Evolutionary conservation across 2,329 filamentous ascomycete species (phyloP), one percentile per base, ranked within the genome.

Genomic region (Nigrograna mackinnonii): DNA sequence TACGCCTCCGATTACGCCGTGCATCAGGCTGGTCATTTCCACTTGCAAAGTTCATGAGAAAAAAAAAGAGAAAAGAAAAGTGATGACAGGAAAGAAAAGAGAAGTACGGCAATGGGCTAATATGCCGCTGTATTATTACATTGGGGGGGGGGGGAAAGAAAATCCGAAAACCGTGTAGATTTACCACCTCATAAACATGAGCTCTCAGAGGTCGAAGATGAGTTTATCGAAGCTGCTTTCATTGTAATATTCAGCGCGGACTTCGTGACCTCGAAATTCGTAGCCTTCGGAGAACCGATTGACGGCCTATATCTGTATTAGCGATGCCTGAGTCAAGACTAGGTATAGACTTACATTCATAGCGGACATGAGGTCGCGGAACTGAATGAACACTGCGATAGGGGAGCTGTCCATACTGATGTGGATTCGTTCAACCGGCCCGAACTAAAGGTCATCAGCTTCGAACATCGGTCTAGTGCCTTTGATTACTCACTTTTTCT

Each of bases 211-310:
- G 13, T 68, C 62, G 33, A 55, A 67, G 6, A 59, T 50, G 4
- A 54, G 54, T 3, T 76, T 71, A 50, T 95, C 90, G 62, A 97
- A 99, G 57, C 82, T 88, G 33, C 92, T 89, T 5, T 76, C 76
- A 58, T 95, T 83, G 66, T 88, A 97, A 64, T 91, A 97, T 38
- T 79, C 81, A 1, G 91, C 89, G n/a, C 76, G 74, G 43, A 97
- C 95, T 9, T 79, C 76, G 64, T 95, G 95, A 4, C 89, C 91
- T 52, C 91, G 91, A 67, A 97, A 97, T 52, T 91, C 91, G 68
- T 96, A 97, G 39, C 91, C 91, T 59, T 96, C 84, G 31, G 22
- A 33, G 30, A 96, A 80, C 9, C 90, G 90, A 64, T 94, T 95
- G 37, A 97, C 89, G 38, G 92, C 92, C 86, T 91, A 43, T 17